Conservation (phyloP, 805 yeast genomes). For the Pichia nakasei region DNA sequence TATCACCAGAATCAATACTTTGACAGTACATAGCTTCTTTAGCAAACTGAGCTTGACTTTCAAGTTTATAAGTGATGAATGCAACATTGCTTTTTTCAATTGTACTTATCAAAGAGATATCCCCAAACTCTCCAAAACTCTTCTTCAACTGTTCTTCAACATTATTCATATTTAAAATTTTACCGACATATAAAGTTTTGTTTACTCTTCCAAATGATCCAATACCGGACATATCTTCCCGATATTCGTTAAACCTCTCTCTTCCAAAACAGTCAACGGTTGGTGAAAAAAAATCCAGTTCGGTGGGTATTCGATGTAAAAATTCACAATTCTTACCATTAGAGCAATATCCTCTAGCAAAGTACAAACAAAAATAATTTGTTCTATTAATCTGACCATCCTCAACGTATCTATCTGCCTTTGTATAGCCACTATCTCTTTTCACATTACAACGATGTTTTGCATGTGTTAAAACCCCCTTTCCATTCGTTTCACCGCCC, state of each 20-base stretch:
- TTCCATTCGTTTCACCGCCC: slow-evolving; percentile 53
- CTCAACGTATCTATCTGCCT: slow-evolving; percentile 43
- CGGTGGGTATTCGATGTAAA: slow-evolving; percentile 67
- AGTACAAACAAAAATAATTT: slow-evolving; percentile 63
- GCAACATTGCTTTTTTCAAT: slow-evolving; percentile 60
- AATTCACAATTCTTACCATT: slow-evolving; percentile 70
- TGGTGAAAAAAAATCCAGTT: slow-evolving; percentile 46
- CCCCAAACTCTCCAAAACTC: slow-evolving; percentile 70
- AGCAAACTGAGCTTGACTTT: slow-evolving; percentile 83
- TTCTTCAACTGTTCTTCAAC: slow-evolving; percentile 29
- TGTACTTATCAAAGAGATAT: slow-evolving; percentile 56
- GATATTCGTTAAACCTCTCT: slow-evolving; percentile 68
- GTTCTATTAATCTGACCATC: slow-evolving; percentile 22
- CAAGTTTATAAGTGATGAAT: slow-evolving; percentile 62
- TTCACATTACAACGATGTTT: slow-evolving; percentile 54
- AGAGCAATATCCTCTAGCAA: slow-evolving; percentile 83
- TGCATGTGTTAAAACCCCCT: slow-evolving; percentile 29
- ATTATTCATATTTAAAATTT: slow-evolving; percentile 34
- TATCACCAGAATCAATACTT: slow-evolving; percentile 37
- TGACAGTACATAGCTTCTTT: slow-evolving; percentile 92
- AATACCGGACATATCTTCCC: slow-evolving; percentile 93
- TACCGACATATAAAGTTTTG: slow-evolving; percentile 68
- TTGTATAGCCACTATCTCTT: slow-evolving; percentile 68
- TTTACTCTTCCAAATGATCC: slow-evolving; percentile 71
- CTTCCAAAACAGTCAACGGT: slow-evolving; percentile 89